Evolutionary conservation across 75 land plant genomes (phyloP).

Genomic region (Cunninghamia lanceolata): DNA sequence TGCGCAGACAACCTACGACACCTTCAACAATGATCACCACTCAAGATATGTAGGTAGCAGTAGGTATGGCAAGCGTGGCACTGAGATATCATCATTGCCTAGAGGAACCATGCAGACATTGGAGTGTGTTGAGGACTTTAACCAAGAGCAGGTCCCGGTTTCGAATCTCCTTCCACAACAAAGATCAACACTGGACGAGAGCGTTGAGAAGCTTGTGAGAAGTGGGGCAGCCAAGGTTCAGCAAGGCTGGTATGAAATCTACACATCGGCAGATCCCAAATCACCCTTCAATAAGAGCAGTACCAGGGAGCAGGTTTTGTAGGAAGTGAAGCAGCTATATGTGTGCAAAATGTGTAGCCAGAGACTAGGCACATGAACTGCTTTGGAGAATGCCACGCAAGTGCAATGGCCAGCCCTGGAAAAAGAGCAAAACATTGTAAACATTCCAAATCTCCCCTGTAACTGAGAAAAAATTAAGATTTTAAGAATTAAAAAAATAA

Average conservation of each 20-base stretch:
- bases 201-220: background rate
- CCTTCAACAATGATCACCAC: constrained; percentile 49
- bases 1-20: constrained; percentile 60
- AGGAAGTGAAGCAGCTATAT: constrained; percentile 40
- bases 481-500: no score
- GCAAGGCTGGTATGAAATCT: constrained; percentile 22
- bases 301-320: constrained; percentile 21
- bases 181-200: background rate
- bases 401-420: no score
- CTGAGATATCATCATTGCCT: constrained; percentile 70
- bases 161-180: background rate
- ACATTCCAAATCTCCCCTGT: no score
- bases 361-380: no score
- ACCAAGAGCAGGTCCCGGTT: constrained; percentile 40
- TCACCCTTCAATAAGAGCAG: constrained; percentile 18
- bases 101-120: constrained; percentile 49
- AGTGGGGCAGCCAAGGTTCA: constrained; percentile 19
- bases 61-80: constrained; percentile 41
- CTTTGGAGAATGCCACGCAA: no score
- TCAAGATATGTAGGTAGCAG: constrained; percentile 63
- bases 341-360: no score
- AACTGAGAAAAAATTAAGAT: no score
- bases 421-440: no score
- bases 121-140: constrained; percentile 71
- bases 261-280: constrained; percentile 14